Base-by-base conservation (phyloP, 352 stramenopile species). In the Albugo candida region DNA sequence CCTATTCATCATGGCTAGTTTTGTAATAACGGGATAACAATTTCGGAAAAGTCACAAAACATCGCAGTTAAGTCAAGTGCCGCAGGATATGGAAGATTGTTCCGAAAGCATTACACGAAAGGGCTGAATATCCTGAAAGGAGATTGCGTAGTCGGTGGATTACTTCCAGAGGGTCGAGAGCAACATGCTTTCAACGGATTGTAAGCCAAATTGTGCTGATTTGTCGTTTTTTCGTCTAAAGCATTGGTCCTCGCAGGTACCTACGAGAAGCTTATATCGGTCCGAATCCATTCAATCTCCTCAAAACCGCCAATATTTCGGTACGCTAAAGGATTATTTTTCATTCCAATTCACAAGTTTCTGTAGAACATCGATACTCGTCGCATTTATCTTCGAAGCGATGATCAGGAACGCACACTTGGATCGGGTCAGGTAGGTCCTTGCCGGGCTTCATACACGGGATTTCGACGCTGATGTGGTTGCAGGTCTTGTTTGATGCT, bases 321-420 rank as follows among this genome's bases (percentile, higher is more conserved):
- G 74, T 86, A 48, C 27, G 63, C 62, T 14, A 4, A 35, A 44
- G 38, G 39, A 41, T 11, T 47, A 16, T 10, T 47, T 40, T 34
- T 36, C 14, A 41, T 20, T 1, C 31, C 21, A 27, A 18, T 40
- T 39, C 2, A 20, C 24, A 31, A 31, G 0, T 6, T 43, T 8
- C 11, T 16, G 6, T 52, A 54, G n/a, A 19, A 16, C 5, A 8
- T 52, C 38, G 38, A 43, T 8, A 24, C 38, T 43, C 17, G 20
- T 17, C 37, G 5, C 16, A 11, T 11, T 13, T 12, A 1, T 19
- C 11, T 20, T 13, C 13, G 1, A 17, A 87, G 74, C 52, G 77
- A 91, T 42, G 77, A 91, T 51, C 63, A 91, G 56, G 77, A 91
- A 51, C 68, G 77, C 11, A 91, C 77, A 12, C 52, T 91, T 5